Evolutionary conservation across 495 filamentous ascomycete species (phyloP).

Genomic region (Diplogelasinospora grovesii): DNA sequence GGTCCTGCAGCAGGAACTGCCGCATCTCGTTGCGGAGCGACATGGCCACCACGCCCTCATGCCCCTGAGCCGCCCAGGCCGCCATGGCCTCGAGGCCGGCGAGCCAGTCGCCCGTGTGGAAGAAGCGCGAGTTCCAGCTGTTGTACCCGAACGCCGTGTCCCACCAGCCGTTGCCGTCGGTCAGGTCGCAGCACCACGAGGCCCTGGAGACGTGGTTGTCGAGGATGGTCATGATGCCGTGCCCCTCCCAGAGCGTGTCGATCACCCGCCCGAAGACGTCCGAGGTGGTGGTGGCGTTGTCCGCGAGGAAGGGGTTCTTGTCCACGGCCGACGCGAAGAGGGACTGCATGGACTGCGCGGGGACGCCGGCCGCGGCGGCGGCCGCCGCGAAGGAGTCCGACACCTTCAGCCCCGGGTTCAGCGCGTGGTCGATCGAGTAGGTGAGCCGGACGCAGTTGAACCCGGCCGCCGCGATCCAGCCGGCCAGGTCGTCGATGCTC

Average conservation of each 20-base stretch:
- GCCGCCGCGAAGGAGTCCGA: conserved; percentile 34
- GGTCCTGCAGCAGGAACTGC: conserved; percentile 33
- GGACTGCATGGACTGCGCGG: conserved; percentile 20
- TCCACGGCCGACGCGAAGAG: conserved; percentile 29
- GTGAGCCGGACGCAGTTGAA: conserved; percentile 52
- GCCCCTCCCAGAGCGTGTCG: conserved; percentile 32
- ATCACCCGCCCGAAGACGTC: conserved; percentile 36
- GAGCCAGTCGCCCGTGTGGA: conserved; percentile 41
- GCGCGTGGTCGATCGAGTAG: conserved; percentile 45
- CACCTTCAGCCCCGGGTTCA: conserved; percentile 31
- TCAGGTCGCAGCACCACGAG: conserved; percentile 43
- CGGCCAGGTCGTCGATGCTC: conserved; percentile 32
- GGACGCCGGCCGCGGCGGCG: conserved; percentile 28
- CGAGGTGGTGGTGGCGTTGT: conserved; percentile 25
- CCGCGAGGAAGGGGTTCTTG: conserved; percentile 36
- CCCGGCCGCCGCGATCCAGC: conserved; percentile 34
- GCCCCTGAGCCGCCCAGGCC: conserved; percentile 26
- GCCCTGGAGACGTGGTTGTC: conserved; percentile 48
- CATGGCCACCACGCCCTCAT: conserved; percentile 41
- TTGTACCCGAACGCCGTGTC: conserved; percentile 38
- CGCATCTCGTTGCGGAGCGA: conserved; percentile 45
- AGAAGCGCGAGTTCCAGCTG: conserved; percentile 35
- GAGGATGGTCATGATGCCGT: conserved; percentile 39
- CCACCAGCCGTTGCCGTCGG: conserved; percentile 51
- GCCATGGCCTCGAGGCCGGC: conserved; percentile 36